These are phyloP conservation scores for Elaeis guineensis DNA, from an alignment of 176 grass and related monocot species.

Conservation along the genomic window DNA sequence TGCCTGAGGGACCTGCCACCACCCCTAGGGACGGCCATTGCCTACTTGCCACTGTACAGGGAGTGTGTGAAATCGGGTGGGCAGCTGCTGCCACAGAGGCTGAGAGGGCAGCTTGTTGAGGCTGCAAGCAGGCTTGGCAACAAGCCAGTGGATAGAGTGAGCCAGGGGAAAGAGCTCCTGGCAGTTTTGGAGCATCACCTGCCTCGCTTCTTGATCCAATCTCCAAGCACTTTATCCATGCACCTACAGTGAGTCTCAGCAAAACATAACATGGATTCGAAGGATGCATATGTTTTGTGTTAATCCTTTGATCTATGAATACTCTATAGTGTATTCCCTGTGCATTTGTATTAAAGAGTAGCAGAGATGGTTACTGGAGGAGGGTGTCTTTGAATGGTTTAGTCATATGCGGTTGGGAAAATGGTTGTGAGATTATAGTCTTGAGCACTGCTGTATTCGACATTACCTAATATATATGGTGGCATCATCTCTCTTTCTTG, in stretches of 20 bases:
- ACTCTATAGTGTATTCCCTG: too few species aligned
- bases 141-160: constrained; percentile 37
- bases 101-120: constrained; percentile 91
- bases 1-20: constrained; percentile 51
- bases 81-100: constrained; percentile 61
- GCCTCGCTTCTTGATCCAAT: constrained; percentile 35
- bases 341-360: too few species aligned
- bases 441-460: too few species aligned
- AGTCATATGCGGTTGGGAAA: too few species aligned
- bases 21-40: constrained; percentile 65
- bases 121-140: constrained; percentile 58
- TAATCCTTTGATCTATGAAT: too few species aligned
- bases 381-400: too few species aligned
- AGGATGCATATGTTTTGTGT: neutral
- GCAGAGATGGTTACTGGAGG: too few species aligned
- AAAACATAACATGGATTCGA: neutral
- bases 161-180: constrained; percentile 57
- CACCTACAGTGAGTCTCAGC: neutral
- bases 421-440: too few species aligned
- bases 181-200: constrained; percentile 86
- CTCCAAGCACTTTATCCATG: neutral
- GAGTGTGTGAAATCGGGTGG: constrained; percentile 58
- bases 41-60: constrained; percentile 75
- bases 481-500: too few species aligned
- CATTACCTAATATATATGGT: too few species aligned